These are phyloP conservation scores for Cenococcum geophilum DNA, from an alignment of 495 filamentous ascomycete species.

Conservation along the genomic window DNA sequence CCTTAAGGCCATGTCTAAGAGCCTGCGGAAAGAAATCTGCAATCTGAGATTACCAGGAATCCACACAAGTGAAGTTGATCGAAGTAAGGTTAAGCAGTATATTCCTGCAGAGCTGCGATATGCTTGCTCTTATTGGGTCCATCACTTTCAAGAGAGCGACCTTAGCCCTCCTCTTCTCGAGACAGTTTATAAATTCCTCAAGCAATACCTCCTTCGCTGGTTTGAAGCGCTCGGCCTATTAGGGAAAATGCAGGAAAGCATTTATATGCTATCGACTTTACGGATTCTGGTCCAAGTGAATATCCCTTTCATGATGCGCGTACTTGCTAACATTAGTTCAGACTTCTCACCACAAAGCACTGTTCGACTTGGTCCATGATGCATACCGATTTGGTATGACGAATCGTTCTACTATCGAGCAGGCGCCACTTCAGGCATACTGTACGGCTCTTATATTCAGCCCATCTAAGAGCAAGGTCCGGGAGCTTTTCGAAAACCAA, in stretches of 20 bases:
- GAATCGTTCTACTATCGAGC: constrained; percentile 24
- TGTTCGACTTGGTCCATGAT: constrained; percentile 34
- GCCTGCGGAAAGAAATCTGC: constrained; percentile 40
- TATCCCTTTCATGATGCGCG: neutral
- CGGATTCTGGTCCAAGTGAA: constrained; percentile 5
- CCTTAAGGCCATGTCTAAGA: constrained; percentile 33
- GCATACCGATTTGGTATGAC: constrained; percentile 37
- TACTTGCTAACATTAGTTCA: neutral
- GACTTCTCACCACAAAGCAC: neutral
- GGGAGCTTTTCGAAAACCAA: constrained; percentile 3
- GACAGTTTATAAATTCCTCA: constrained; percentile 36
- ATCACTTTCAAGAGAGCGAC: constrained; percentile 40
- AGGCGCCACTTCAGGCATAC: constrained; percentile 33
- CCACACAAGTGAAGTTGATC: constrained; percentile 25
- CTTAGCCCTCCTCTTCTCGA: constrained; percentile 22
- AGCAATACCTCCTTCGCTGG: constrained; percentile 43
- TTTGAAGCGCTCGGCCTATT: constrained; percentile 41
- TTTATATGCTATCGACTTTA: neutral
- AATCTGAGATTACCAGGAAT: constrained; percentile 30
- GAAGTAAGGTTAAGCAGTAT: constrained; percentile 8
- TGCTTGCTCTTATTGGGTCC: constrained; percentile 37
- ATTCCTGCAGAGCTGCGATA: constrained; percentile 40
- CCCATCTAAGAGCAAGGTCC: constrained; percentile 24
- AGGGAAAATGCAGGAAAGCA: constrained; percentile 14
- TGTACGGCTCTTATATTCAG: constrained; percentile 37